A percentile compares a stretch with the other conserved stretches of the same genome.
phyloP scores from a whole-genome alignment of 2,329 filamentous ascomycete species.

The Claviceps digitariae region DNA sequence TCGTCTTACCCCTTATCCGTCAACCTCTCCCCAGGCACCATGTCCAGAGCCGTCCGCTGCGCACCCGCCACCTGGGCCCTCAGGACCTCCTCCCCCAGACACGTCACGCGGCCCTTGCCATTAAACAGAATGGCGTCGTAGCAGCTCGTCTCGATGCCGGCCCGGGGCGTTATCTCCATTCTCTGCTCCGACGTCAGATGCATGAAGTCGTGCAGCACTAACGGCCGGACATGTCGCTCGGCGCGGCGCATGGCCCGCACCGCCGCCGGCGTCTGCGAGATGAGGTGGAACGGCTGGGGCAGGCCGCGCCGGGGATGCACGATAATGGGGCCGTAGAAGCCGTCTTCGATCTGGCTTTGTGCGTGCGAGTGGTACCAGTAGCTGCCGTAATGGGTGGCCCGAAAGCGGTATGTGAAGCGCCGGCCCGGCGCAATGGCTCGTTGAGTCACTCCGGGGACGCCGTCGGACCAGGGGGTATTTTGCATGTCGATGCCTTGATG shows the following conservation, averaged over 20 bases:
- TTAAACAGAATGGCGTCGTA: slow-evolving; percentile 50
- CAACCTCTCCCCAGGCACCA: slow-evolving; percentile 18
- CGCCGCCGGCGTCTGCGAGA: slow-evolving; percentile 21
- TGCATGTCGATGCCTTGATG: slow-evolving; percentile 31
- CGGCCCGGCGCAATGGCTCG: too few relatives aligned
- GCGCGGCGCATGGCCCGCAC: slow-evolving; percentile 34
- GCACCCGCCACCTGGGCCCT: slow-evolving; percentile 19
- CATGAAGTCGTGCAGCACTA: slow-evolving; percentile 44
- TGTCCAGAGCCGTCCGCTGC: slow-evolving; percentile 17
- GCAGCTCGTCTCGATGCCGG: slow-evolving; percentile 38
- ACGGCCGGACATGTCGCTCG: slow-evolving; percentile 29
- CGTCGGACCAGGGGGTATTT: too few relatives aligned
- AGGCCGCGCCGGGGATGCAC: slow-evolving; percentile 25
- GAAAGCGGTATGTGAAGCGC: too few relatives aligned
- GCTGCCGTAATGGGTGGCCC: too few relatives aligned
- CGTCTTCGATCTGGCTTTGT: slow-evolving; percentile 43
- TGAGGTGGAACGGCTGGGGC: slow-evolving; percentile 34
- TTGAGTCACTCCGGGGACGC: too few relatives aligned
- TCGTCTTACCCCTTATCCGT: slow-evolving; percentile 27
- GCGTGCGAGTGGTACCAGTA: slow-evolving; percentile 7
- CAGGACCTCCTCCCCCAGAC: slow-evolving; percentile 31
- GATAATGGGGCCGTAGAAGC: slow-evolving; percentile 41
- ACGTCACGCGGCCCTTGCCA: slow-evolving; percentile 43
- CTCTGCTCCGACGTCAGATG: slow-evolving; percentile 37
- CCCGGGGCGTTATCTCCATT: slow-evolving; percentile 27